phyloP scores from a whole-genome alignment of 345 rosid species.

The Salix caprea region DNA sequence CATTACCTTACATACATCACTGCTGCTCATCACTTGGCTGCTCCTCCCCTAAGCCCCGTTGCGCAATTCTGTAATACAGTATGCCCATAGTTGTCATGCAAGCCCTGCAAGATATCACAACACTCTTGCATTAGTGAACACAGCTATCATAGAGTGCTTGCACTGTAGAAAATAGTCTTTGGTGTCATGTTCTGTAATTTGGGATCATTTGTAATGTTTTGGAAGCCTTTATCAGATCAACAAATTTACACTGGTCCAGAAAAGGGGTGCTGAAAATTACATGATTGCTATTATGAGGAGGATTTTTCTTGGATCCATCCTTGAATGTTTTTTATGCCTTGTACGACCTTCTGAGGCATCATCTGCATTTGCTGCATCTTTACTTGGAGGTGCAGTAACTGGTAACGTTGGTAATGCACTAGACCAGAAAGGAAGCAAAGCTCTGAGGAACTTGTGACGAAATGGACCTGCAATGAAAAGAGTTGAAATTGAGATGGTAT shows the following conservation, averaged over 20 bases:
- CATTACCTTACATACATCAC: constrained; percentile 22
- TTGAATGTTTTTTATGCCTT: constrained; percentile 64
- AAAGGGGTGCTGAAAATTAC: constrained; percentile 33
- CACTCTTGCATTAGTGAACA: not conserved
- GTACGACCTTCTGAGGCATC: constrained; percentile 61
- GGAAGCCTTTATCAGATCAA: not conserved
- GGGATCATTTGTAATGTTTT: not conserved
- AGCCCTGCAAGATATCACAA: constrained; percentile 57
- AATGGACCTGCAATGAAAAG: constrained; percentile 58
- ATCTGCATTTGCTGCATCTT: constrained; percentile 59
- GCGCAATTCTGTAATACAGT: constrained; percentile 90
- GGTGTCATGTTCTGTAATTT: not conserved
- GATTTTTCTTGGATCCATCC: constrained; percentile 84
- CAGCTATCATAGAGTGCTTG: not conserved
- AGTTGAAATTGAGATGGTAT: constrained; percentile 3
- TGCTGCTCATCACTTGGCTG: constrained; percentile 52
- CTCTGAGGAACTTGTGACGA: constrained; percentile 81
- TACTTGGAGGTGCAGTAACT: constrained; percentile 90
- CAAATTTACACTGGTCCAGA: not conserved
- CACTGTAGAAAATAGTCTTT: not conserved
- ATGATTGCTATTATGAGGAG: constrained; percentile 88
- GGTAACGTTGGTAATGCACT: constrained; percentile 94
- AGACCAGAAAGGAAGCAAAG: constrained; percentile 97
- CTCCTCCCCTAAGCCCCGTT: constrained; percentile 59
- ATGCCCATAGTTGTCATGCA: constrained; percentile 98